Conservation (phyloP, 306 rosid genomes). For the Cucurbita moschata region DNA sequence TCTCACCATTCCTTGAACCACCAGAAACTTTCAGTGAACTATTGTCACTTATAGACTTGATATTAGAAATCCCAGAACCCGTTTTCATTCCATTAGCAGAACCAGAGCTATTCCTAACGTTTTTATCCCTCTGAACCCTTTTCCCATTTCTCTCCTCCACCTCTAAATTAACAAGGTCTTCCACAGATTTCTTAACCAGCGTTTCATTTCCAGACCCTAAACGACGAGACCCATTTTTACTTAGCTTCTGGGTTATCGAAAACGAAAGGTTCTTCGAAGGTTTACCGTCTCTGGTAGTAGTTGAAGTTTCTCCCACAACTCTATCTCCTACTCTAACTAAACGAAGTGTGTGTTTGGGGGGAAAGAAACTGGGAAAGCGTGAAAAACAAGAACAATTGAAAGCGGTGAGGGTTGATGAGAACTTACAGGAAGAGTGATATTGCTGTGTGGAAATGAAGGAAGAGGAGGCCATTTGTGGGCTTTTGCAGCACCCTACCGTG, state of each 20-base stretch:
- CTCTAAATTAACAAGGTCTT: constrained; percentile 21
- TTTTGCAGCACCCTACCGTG: constrained; percentile 8
- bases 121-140: constrained; percentile 14
- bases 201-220: constrained; percentile 13
- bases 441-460: constrained; percentile 31
- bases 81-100: constrained; percentile 20
- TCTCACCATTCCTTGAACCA: constrained; percentile 9
- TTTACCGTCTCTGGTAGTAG: constrained; percentile 12
- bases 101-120: constrained; percentile 14
- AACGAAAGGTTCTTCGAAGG: constrained; percentile 12
- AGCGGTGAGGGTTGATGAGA: constrained; percentile 10
- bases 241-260: constrained; percentile 11
- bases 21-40: constrained; percentile 5
- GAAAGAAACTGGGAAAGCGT: constrained; percentile 17
- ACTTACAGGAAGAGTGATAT: constrained; percentile 32
- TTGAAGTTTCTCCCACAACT: constrained; percentile 12
- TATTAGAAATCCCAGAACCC: constrained; percentile 13
- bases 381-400: constrained; percentile 9
- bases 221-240: constrained; percentile 17
- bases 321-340: constrained; percentile 8
- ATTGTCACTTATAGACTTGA: constrained; percentile 8
- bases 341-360: constrained; percentile 15
- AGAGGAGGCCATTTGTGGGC: constrained; percentile 50
- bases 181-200: constrained; percentile 13
- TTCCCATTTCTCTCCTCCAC: constrained; percentile 15